These are phyloP conservation scores for Rosa multiflora DNA, from an alignment of 306 rosid species.

Conservation along the genomic window DNA sequence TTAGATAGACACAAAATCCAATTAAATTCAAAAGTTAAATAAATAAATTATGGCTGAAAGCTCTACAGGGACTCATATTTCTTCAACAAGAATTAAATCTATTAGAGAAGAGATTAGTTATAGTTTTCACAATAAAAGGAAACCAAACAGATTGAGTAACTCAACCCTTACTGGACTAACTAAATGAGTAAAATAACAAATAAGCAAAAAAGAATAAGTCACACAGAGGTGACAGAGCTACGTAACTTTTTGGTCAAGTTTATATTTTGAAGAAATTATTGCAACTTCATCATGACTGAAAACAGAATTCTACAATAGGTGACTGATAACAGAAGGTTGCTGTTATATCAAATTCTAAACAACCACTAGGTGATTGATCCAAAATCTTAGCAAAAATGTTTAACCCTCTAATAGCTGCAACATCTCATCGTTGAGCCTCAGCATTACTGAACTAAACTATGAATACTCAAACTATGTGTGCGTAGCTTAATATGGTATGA, in stretches of 20 bases:
- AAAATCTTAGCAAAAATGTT: not conserved
- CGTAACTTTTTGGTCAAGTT: not conserved
- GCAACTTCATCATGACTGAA: not conserved
- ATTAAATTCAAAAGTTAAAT: not conserved
- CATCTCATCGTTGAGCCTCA: not conserved
- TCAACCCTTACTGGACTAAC: not conserved
- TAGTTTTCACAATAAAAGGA: not conserved
- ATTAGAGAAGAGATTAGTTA: not conserved
- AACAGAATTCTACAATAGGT: not conserved
- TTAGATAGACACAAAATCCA: not conserved
- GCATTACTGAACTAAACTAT: not conserved
- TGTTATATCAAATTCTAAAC: not conserved
- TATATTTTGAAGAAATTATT: not conserved
- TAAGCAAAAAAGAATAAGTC: not conserved
- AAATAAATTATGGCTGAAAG: slow-evolving; percentile 6
- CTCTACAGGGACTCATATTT: not conserved
- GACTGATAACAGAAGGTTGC: not conserved
- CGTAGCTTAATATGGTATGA: not conserved
- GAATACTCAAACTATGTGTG: not conserved
- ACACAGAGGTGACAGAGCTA: not conserved
- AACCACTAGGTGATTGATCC: not conserved
- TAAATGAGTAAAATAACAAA: not conserved
- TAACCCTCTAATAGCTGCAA: not conserved
- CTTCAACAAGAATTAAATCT: not conserved
- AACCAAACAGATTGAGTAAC: not conserved